These are phyloP conservation scores for Plenodomus biglobosus DNA, from an alignment of 2,329 filamentous ascomycete genomes.

Conservation along the genomic window DNA sequence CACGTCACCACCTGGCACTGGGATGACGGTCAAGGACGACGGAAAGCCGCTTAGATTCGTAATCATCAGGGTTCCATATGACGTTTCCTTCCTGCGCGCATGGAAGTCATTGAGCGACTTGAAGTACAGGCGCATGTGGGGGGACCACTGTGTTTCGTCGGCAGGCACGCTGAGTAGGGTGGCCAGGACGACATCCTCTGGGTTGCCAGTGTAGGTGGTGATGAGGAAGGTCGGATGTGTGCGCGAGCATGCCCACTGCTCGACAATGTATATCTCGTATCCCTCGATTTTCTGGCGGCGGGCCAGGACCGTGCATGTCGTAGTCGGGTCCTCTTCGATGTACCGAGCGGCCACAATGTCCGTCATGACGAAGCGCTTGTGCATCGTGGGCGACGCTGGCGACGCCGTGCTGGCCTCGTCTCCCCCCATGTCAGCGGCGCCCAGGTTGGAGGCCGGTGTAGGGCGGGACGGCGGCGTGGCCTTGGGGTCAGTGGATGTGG, in stretches of 20 bases:
- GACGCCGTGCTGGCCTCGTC: constrained; percentile 16
- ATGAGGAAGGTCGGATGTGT: constrained; percentile 89
- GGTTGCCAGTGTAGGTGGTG: constrained; percentile 88
- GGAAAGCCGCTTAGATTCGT: constrained; percentile 93
- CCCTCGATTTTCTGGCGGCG: constrained; percentile 70
- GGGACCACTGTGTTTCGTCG: constrained; percentile 78
- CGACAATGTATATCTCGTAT: constrained; percentile 91
- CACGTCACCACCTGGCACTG: constrained; percentile 83
- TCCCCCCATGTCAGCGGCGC: constrained; percentile 17
- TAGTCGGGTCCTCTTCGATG: constrained; percentile 80
- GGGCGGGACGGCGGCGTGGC: constrained; percentile 17
- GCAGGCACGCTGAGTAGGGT: constrained; percentile 79
- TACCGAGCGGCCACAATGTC: constrained; percentile 68
- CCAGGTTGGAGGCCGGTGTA: constrained; percentile 8
- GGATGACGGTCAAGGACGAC: constrained; percentile 87
- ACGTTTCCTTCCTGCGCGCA: constrained; percentile 78
- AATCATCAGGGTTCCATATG: constrained; percentile 83
- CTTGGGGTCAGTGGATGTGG: constrained; percentile 22
- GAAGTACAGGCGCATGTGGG: constrained; percentile 78
- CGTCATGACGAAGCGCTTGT: constrained; percentile 64
- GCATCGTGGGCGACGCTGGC: constrained; percentile 34
- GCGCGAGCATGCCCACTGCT: constrained; percentile 96
- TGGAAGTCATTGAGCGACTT: constrained; percentile 82
- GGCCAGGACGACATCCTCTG: constrained; percentile 73
- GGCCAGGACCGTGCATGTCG: constrained; percentile 65